phyloP scores from a whole-genome alignment of 2,329 filamentous ascomycete species.

The Monosporascus cannonballus region DNA sequence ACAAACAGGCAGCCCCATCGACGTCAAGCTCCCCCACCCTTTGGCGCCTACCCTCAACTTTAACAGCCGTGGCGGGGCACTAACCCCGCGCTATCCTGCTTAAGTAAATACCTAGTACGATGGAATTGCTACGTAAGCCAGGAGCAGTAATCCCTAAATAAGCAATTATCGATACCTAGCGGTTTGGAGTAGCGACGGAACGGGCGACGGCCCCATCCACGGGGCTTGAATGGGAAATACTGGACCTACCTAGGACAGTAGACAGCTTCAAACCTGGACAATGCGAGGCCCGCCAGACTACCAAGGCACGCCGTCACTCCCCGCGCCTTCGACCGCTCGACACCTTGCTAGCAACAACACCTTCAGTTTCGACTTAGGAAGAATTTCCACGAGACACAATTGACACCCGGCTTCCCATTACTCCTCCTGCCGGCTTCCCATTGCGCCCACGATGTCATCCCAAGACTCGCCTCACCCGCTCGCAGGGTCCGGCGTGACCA shows the following conservation, averaged over 20 bases:
- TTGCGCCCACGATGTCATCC: conserved; percentile 41
- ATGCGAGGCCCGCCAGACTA: no score
- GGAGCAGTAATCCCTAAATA: no score
- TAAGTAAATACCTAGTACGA: neutral
- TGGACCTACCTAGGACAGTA: no score
- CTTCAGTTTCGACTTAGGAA: neutral
- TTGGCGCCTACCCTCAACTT: neutral
- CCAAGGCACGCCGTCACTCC: no score
- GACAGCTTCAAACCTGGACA: no score
- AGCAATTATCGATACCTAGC: no score
- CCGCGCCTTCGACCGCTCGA: neutral
- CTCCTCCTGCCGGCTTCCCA: neutral
- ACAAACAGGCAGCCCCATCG: neutral
- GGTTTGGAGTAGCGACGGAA: no score
- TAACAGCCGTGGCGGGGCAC: neutral
- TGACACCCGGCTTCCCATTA: neutral
- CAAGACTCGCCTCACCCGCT: conserved; percentile 48
- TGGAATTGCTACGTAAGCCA: no score
- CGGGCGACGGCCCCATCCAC: no score
- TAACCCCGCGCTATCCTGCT: neutral
- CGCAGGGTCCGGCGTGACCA: conserved; percentile 68
- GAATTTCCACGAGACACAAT: neutral
- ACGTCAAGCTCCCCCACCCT: neutral
- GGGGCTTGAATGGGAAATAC: no score
- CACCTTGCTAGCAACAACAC: neutral